Conservation (phyloP, 208 protist genomes). For the Trypanosoma melophagium region DNA sequence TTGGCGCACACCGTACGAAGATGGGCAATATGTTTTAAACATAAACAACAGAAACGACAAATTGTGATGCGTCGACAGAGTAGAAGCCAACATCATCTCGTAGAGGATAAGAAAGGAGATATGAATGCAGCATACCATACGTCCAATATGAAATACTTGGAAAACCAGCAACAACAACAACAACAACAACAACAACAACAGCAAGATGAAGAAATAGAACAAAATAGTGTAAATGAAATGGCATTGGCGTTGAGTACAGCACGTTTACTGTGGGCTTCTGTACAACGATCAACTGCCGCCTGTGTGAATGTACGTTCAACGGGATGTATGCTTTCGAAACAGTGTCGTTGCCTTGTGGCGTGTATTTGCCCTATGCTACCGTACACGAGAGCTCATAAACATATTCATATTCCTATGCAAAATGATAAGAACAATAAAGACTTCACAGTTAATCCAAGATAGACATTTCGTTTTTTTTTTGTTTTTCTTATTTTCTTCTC, state of each 20-base stretch:
- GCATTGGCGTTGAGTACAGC: conserved; percentile 1
- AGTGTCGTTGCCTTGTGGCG: not conserved
- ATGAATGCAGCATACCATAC: no score
- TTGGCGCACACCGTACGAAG: not conserved
- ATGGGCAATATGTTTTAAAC: not conserved
- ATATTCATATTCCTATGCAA: not conserved
- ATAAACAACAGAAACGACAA: not conserved
- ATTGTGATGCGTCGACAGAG: not conserved
- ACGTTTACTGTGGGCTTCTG: conserved; percentile 20
- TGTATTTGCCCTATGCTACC: conserved; percentile 13
- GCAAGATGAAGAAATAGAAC: not conserved
- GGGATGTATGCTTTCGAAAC: not conserved
- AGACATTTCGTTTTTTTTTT: no score
- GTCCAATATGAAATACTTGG: no score
- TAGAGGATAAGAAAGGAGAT: not conserved
- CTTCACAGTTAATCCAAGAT: no score
- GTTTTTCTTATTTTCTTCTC: no score
- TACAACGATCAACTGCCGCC: conserved; percentile 14
- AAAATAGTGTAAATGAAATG: not conserved
- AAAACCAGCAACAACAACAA: not conserved
- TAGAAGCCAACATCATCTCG: not conserved
- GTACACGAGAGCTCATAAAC: not conserved
- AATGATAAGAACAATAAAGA: not conserved
- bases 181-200: not conserved
- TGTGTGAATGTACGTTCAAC: conserved; percentile 13